Base-by-base conservation (phyloP, 306 rosid species). In the Malus sieversii region DNA sequence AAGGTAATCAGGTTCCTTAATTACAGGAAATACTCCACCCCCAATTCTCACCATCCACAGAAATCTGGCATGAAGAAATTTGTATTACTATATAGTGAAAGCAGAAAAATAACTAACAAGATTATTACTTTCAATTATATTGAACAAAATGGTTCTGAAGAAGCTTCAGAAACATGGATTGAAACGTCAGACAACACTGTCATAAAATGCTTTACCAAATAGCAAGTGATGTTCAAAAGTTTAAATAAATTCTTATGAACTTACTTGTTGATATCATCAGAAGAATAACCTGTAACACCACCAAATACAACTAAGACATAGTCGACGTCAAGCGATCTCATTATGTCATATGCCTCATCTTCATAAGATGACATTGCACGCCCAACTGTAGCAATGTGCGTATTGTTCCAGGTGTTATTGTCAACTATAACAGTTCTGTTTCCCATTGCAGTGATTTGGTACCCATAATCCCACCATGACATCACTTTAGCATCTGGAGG, bases 391-490 rank as follows among this genome's bases (percentile, higher is more conserved):
- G 99, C 99, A 68, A 96, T 96, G 86, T 96, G 99, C 38, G 99
- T 96, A 75, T 96, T 96, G 83, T 96, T 96, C 99, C 99, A 96
- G 78, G 99, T 96, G 85, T 96, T 96, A 81, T 96, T 96, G 86
- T 96, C 99, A 76, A 96, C 99, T 79, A 96, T 96, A 68, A 96
- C 98, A 11, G 99, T 90, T 85, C 99, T 87, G 88, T 96, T 96
- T 83, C 99, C 99, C 99, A 96, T 96, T 44, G 99, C 97, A 29
- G 98, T 92, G 83, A 96, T 96, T 82, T 96, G 99, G 79, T 96
- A 96, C 57, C 99, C 98, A 77, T 96, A 96, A 86, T 96, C 99
- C 99, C 99, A 96, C 99, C 99, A 96, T 63, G 99, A 96, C 99
- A 96, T 96, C 83, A 96, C 93, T 84, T 96, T 96, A 72, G 99